These are phyloP conservation scores for Collybia sordida DNA, from an alignment of 768 basidiomycete genomes.

Conservation along the genomic window DNA sequence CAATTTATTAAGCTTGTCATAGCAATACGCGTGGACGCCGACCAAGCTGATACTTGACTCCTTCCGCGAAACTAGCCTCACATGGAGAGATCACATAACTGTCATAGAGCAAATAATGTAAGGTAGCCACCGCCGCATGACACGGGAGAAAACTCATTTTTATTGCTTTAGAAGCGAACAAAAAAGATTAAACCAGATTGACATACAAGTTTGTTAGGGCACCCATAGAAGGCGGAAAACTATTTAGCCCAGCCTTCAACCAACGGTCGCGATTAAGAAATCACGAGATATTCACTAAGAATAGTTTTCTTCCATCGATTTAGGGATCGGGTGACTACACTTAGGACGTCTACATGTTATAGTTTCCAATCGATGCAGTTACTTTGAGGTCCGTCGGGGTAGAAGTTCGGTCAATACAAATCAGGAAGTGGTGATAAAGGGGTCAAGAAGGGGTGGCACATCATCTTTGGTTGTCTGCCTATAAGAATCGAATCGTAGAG, in stretches of 20 bases:
- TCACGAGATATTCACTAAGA: constrained; percentile 47
- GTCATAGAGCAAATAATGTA: no score
- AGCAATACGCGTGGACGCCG: not conserved
- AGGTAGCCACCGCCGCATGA: constrained; percentile 24
- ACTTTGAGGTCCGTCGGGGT: constrained; percentile 52
- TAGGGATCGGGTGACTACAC: not conserved
- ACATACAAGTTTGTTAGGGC: constrained; percentile 49
- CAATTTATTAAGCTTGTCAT: no score
- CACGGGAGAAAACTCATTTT: constrained; percentile 31
- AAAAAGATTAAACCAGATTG: not conserved
- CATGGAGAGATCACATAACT: no score
- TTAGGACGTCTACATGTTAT: constrained; percentile 43
- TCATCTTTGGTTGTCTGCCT: constrained; percentile 50
- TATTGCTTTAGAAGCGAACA: not conserved
- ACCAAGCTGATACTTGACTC: constrained; percentile 5
- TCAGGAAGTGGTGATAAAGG: constrained; percentile 46
- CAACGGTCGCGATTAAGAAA: constrained; percentile 52
- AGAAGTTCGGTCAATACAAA: constrained; percentile 41
- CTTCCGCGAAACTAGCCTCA: constrained; percentile 31
- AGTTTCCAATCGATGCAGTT: constrained; percentile 48
- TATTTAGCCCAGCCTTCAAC: constrained; percentile 38
- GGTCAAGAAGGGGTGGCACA: constrained; percentile 54
- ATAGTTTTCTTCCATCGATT: constrained; percentile 31
- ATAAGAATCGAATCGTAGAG: constrained; percentile 37
- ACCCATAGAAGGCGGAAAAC: constrained; percentile 38